Evolutionary conservation across 345 rosid species (phyloP).

Genomic region (Pugionium dolabratum): DNA sequence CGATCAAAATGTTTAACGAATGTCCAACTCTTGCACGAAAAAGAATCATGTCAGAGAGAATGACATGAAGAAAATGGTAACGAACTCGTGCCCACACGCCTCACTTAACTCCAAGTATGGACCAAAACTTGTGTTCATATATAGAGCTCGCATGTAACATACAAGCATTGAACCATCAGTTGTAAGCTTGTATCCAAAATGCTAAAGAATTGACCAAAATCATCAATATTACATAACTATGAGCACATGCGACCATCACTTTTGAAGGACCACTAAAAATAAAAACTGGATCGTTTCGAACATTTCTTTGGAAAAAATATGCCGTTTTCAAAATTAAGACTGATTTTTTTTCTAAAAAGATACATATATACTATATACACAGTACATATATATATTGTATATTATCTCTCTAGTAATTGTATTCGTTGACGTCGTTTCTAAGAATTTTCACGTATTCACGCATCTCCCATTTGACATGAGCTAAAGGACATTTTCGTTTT

Average conservation of each 20-base stretch:
- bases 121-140: constrained; percentile 31
- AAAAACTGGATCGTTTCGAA: too few species aligned
- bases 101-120: constrained; percentile 33
- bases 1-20: background rate
- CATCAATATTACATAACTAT: constrained; percentile 10
- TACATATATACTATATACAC: too few species aligned
- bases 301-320: too few species aligned
- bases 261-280: too few species aligned
- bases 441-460: too few species aligned
- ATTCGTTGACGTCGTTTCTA: too few species aligned
- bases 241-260: too few species aligned
- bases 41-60: constrained; percentile 34
- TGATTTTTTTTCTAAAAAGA: too few species aligned
- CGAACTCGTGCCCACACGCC: constrained; percentile 35
- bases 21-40: constrained; percentile 35
- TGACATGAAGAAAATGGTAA: constrained; percentile 39
- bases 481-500: constrained; percentile 18
- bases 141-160: constrained; percentile 22
- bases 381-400: too few species aligned
- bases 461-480: background rate
- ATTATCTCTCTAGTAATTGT: too few species aligned
- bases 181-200: constrained; percentile 5
- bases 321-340: too few species aligned
- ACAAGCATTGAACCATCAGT: constrained; percentile 29
- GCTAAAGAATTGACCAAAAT: constrained; percentile 35